A percentile compares a stretch with the other conserved stretches of the same genome.
Conservation (phyloP, 2,329 filamentous ascomycete species). For the Phaeosphaeria sp. region DNA sequence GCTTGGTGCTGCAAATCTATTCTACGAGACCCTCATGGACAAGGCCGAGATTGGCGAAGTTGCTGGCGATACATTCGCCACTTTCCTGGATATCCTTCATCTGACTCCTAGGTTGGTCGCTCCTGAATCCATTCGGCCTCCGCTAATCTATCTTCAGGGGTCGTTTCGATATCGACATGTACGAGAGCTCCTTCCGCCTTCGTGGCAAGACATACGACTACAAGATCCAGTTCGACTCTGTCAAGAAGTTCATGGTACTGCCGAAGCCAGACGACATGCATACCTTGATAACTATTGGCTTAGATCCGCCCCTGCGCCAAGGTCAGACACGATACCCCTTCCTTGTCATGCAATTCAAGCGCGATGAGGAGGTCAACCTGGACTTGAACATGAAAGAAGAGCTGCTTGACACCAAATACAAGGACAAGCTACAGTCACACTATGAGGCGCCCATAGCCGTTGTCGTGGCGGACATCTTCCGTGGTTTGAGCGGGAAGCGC, state of each 20-base stretch:
- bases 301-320: constrained; percentile 94
- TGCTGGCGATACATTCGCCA: constrained; percentile 97
- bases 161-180: constrained; percentile 99
- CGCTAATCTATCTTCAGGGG: constrained; percentile 67
- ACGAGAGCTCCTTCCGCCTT: constrained; percentile 94
- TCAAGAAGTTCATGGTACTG: constrained; percentile 99
- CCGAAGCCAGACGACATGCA: constrained; percentile 99
- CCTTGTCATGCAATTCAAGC: constrained; percentile 98
- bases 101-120: constrained; percentile 81
- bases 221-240: constrained; percentile 97
- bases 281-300: constrained; percentile 89
- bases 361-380: constrained; percentile 94
- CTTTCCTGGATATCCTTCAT: constrained; percentile 95
- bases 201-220: constrained; percentile 99
- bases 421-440: constrained; percentile 84
- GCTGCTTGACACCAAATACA: constrained; percentile 82
- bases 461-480: constrained; percentile 94
- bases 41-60: constrained; percentile 99
- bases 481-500: constrained; percentile 92
- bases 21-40: constrained; percentile 97
- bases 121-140: constrained; percentile 11
- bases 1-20: constrained; percentile 94
- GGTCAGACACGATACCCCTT: constrained; percentile 98
- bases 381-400: constrained; percentile 97
- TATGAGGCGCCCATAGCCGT: constrained; percentile 90